Evolutionary conservation across 1,139 yeast species (phyloP).

Genomic region (Scheffersomyces insectosa): DNA sequence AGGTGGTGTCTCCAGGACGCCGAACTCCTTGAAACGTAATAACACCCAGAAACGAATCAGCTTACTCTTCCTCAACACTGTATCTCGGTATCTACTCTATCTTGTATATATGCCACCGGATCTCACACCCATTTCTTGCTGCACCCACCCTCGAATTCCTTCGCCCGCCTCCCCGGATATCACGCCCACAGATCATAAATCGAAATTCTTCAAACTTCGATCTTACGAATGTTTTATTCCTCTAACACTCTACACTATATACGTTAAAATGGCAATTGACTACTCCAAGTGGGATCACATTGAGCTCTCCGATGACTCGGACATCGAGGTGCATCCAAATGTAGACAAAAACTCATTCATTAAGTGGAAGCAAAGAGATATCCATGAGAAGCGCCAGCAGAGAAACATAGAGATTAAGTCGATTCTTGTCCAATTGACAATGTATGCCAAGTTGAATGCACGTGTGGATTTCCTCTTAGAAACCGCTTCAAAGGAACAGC

Average conservation of each 20-base stretch:
- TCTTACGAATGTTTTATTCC: not conserved
- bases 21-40: too few relatives aligned
- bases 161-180: too few relatives aligned
- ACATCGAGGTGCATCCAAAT: slow-evolving; percentile 95
- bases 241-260: not conserved
- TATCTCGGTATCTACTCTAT: too few relatives aligned
- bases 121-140: too few relatives aligned
- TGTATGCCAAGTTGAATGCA: slow-evolving; percentile 73
- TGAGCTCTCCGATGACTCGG: slow-evolving; percentile 94
- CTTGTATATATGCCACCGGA: too few relatives aligned
- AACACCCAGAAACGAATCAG: too few relatives aligned
- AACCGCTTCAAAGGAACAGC: slow-evolving; percentile 39
- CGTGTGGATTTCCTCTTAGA: slow-evolving; percentile 67
- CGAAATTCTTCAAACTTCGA: not conserved
- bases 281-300: slow-evolving; percentile 98
- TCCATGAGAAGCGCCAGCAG: slow-evolving; percentile 87
- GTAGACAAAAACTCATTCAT: slow-evolving; percentile 93
- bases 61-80: too few relatives aligned
- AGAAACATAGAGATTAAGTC: slow-evolving; percentile 75
- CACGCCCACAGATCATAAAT: not conserved
- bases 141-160: too few relatives aligned
- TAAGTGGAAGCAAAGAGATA: slow-evolving; percentile 95
- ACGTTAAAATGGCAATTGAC: slow-evolving; percentile 66
- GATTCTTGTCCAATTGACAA: slow-evolving; percentile 67
- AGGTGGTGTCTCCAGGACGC: too few relatives aligned